A percentile compares a stretch with the other conserved stretches of the same genome.
Evolutionary conservation across 768 basidiomycete species (phyloP).

Genomic region (Tylopilus rubrobrunneus): DNA sequence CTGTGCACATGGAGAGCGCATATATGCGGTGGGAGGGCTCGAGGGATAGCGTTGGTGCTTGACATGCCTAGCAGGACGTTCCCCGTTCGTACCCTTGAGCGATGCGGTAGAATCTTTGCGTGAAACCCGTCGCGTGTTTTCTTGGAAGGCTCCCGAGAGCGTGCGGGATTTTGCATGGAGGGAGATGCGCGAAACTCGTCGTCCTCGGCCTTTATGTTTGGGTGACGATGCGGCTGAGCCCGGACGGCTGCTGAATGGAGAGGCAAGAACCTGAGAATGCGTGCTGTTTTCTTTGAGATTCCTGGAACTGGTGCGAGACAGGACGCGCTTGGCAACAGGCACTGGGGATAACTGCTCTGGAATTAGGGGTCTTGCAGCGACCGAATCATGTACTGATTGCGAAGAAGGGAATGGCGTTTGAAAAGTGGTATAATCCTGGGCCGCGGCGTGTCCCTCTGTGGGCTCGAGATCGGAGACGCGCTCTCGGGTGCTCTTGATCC

Average conservation of each 20-base stretch:
- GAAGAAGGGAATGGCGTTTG: slow-evolving; percentile 27
- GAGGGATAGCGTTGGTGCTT: slow-evolving; percentile 20
- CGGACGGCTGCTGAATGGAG: slow-evolving; percentile 46
- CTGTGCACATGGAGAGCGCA: slow-evolving; percentile 18
- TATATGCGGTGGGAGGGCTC: slow-evolving; percentile 25
- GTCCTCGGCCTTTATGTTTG: slow-evolving; percentile 16
- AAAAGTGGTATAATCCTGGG: slow-evolving; percentile 20
- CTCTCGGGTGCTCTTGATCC: slow-evolving; percentile 26
- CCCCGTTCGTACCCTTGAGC: slow-evolving; percentile 13
- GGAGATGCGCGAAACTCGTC: slow-evolving; percentile 15
- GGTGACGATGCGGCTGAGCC: slow-evolving; percentile 39
- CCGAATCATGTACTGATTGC: slow-evolving; percentile 21
- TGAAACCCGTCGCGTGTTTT: slow-evolving; percentile 11
- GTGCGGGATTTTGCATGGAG: slow-evolving; percentile 37
- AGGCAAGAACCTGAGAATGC: slow-evolving; percentile 32
- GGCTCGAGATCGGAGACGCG: slow-evolving; percentile 3
- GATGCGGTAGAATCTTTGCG: slow-evolving; percentile 18
- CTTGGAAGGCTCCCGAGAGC: slow-evolving; percentile 31
- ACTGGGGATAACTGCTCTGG: slow-evolving; percentile 42
- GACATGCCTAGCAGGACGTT: slow-evolving; percentile 7
- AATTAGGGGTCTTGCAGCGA: slow-evolving; percentile 16
- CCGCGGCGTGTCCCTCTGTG: not conserved
- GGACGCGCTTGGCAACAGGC: slow-evolving; percentile 32
- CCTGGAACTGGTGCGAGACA: slow-evolving; percentile 38
- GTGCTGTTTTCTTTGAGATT: slow-evolving; percentile 38